phyloP scores from a whole-genome alignment of 768 basidiomycete species.

The Leucosporidium yakuticum region DNA sequence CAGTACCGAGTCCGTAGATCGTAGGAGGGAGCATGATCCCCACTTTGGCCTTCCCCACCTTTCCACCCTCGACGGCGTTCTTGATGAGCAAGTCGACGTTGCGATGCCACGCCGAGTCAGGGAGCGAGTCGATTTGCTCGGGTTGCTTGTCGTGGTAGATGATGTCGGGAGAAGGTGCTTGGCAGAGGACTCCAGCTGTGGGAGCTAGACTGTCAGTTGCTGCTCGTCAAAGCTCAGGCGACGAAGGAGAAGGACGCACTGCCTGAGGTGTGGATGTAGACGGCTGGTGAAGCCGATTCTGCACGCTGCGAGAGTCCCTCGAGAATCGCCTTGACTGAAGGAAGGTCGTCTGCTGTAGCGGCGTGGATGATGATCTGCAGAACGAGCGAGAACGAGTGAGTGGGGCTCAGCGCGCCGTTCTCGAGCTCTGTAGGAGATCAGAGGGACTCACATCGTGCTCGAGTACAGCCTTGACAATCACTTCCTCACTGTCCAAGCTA shows the following conservation, averaged over 20 bases:
- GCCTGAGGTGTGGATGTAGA: slow-evolving; percentile 34
- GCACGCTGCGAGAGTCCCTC: slow-evolving; percentile 22
- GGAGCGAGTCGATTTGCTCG: slow-evolving; percentile 14
- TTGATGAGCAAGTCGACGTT: slow-evolving; percentile 28
- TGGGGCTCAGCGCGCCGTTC: no score
- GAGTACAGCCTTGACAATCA: slow-evolving; percentile 15
- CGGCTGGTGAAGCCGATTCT: slow-evolving; percentile 1
- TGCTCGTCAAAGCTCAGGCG: not conserved
- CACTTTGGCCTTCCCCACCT: slow-evolving; percentile 21
- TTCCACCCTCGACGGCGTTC: slow-evolving; percentile 16
- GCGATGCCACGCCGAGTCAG: slow-evolving; percentile 26
- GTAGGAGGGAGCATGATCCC: slow-evolving; percentile 22
- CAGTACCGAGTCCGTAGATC: slow-evolving; percentile 29
- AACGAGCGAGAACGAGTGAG: not conserved
- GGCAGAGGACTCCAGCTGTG: slow-evolving; percentile 11
- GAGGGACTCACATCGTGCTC: slow-evolving; percentile 24
- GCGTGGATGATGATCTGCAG: slow-evolving; percentile 28
- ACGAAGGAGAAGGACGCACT: not conserved
- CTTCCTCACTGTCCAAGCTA: slow-evolving; percentile 8
- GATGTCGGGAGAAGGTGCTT: slow-evolving; percentile 5
- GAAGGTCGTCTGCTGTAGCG: slow-evolving; percentile 32
- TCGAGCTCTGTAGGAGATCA: not conserved
- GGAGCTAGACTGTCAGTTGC: not conserved
- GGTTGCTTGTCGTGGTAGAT: slow-evolving; percentile 24
- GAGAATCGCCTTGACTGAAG: slow-evolving; percentile 27